Base-by-base conservation (phyloP, 495 filamentous ascomycete species). In the Penicillium diatomitis region DNA sequence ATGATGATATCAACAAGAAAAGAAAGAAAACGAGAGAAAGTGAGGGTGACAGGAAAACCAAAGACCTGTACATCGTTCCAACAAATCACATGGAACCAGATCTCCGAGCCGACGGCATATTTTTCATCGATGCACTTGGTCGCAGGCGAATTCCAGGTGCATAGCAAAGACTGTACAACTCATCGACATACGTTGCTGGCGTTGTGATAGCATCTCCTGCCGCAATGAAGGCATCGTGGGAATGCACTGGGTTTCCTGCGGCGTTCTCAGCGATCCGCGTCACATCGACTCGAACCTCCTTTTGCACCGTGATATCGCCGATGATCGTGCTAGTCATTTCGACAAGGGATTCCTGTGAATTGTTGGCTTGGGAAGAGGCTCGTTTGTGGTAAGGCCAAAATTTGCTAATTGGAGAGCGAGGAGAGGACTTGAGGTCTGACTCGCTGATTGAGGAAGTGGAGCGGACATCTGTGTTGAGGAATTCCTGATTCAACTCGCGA, bases 271-370 rank as follows among this genome's bases (percentile, higher is more conserved):
- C 52, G 7, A 72, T 42, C 43, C 66, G 62, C 0, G 63, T 69
- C 29, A 78, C 64, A 49, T 79, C 76, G 11, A 81, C 66, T 11
- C 72, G 65, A 32, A 78, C 71, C 50, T 77, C 74, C 44, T 74
- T 76, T 34, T 67, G 74, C 29, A 79, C 74, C 50, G 77, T 69
- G 54, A 80, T 82, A 41, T 75, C 75, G 6, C 74, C 65, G 28
- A 74, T 59, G 1, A 64, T 58, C 1, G 54, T 46, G 5, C 36
- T 41, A 5, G 51, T 30, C 27, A 20, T 20, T 20, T 66, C 51
- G 32, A 66, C 48, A 28, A 66, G 50, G 0, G 59, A 63, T 35
- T 68, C 70, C 47, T 65, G 63, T 0, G 67, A 68, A 4, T 49
- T 12, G 8, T 41, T 53, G 12, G 48, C 41, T 27, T 34, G 41